These are phyloP conservation scores for Aspergillus sojae DNA, from an alignment of 2,329 filamentous ascomycete genomes.

Conservation along the genomic window DNA sequence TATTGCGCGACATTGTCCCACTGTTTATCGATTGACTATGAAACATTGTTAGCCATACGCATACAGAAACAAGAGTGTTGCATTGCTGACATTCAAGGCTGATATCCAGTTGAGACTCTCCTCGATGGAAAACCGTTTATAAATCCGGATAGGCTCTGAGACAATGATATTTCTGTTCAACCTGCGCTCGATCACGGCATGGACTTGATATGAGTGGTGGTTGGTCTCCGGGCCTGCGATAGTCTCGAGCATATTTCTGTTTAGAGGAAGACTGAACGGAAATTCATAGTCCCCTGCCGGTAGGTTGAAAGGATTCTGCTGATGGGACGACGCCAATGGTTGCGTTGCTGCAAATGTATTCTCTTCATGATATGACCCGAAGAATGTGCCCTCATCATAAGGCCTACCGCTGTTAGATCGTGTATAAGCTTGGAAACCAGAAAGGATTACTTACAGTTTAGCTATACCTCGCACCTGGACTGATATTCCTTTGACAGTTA, in stretches of 20 bases:
- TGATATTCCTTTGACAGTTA: conserved; percentile 18
- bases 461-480: conserved; percentile 19
- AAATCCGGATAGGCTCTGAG: conserved; percentile 20
- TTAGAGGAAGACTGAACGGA: conserved; percentile 20
- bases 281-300: conserved; percentile 25
- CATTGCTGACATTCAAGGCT: conserved; percentile 8
- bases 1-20: conserved; percentile 19
- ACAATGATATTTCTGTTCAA: conserved; percentile 18
- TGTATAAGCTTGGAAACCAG: background rate
- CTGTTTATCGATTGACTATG: conserved; percentile 16
- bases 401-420: background rate
- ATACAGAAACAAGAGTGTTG: background rate
- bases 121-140: conserved; percentile 10
- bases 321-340: conserved; percentile 19
- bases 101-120: conserved; percentile 1
- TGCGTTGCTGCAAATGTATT: conserved; percentile 18
- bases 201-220: conserved; percentile 23
- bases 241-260: conserved; percentile 14
- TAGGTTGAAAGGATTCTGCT: conserved; percentile 19
- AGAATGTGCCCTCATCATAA: conserved; percentile 4
- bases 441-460: conserved; percentile 15
- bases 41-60: background rate
- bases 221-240: conserved; percentile 13
- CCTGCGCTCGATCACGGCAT: conserved; percentile 18
- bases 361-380: conserved; percentile 12